phyloP scores from a whole-genome alignment of 345 rosid genomes.

The Noccaea caerulescens region DNA sequence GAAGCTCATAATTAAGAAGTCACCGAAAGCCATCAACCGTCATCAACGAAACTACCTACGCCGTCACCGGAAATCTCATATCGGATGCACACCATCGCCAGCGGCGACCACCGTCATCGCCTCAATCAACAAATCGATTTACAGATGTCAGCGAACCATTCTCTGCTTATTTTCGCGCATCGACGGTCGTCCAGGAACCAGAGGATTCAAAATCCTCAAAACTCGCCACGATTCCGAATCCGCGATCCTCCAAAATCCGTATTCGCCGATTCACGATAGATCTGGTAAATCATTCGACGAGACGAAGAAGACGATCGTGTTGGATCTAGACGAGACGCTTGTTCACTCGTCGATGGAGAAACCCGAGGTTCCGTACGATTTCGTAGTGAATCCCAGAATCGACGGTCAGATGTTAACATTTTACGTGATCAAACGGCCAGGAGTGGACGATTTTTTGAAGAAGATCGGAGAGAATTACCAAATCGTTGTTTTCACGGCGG shows the following conservation, averaged over 20 bases:
- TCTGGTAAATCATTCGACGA: slow-evolving; percentile 41
- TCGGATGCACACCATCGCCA: slow-evolving; percentile 39
- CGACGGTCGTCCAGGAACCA: slow-evolving; percentile 43
- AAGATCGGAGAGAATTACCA: slow-evolving; percentile 59
- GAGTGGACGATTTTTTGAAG: slow-evolving; percentile 70
- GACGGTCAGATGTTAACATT: slow-evolving; percentile 66
- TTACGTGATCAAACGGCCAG: slow-evolving; percentile 87
- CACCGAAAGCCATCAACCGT: slow-evolving; percentile 54
- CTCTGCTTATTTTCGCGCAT: slow-evolving; percentile 63
- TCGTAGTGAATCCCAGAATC: slow-evolving; percentile 64
- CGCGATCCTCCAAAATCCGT: neutral
- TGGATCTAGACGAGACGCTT: slow-evolving; percentile 90
- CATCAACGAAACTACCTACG: slow-evolving; percentile 37
- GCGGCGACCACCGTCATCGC: slow-evolving; percentile 55
- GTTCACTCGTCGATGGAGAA: slow-evolving; percentile 83
- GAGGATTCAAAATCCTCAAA: slow-evolving; percentile 63
- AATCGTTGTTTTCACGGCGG: slow-evolving; percentile 93
- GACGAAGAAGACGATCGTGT: slow-evolving; percentile 65
- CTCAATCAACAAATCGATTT: slow-evolving; percentile 64
- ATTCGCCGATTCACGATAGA: slow-evolving; percentile 33
- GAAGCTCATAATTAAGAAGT: slow-evolving; percentile 50
- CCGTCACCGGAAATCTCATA: slow-evolving; percentile 47
- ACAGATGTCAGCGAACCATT: slow-evolving; percentile 68
- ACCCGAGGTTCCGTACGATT: slow-evolving; percentile 64
- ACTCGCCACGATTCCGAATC: slow-evolving; percentile 17